Evolutionary conservation across 129 eudicot species (phyloP).

Genomic region (Tagetes patula): DNA sequence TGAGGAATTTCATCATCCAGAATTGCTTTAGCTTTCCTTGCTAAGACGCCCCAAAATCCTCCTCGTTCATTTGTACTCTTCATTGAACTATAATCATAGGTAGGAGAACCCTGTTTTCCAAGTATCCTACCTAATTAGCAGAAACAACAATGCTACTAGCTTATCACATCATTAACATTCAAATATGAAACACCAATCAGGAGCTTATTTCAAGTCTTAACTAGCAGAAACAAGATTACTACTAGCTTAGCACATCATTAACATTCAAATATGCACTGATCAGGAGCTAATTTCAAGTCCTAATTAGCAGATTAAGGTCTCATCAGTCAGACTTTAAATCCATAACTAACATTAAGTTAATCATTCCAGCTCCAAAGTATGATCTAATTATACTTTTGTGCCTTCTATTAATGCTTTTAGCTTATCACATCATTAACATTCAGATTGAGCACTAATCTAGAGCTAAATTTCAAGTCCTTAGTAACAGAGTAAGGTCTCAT

Average conservation of each 20-base stretch:
- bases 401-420: too few species aligned
- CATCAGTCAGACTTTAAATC: not conserved
- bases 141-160: not conserved
- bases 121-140: constrained; percentile 7
- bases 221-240: not conserved
- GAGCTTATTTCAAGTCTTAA: not conserved
- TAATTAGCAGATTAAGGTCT: not conserved
- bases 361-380: not conserved
- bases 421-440: too few species aligned
- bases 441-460: too few species aligned
- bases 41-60: constrained; percentile 81
- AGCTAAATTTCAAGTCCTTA: too few species aligned
- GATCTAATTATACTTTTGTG: not conserved
- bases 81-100: constrained; percentile 27
- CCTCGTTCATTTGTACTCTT: constrained; percentile 56
- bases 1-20: constrained; percentile 48
- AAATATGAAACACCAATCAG: not conserved
- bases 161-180: constrained; percentile 19
- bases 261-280: too few species aligned
- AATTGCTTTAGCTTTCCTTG: constrained; percentile 77
- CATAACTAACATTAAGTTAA: not conserved
- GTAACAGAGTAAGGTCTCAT: too few species aligned
- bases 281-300: not conserved
- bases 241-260: too few species aligned
- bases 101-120: constrained; percentile 40